Conservation (phyloP, 2,329 filamentous ascomycete genomes). For the Aureobasidium sp. region DNA sequence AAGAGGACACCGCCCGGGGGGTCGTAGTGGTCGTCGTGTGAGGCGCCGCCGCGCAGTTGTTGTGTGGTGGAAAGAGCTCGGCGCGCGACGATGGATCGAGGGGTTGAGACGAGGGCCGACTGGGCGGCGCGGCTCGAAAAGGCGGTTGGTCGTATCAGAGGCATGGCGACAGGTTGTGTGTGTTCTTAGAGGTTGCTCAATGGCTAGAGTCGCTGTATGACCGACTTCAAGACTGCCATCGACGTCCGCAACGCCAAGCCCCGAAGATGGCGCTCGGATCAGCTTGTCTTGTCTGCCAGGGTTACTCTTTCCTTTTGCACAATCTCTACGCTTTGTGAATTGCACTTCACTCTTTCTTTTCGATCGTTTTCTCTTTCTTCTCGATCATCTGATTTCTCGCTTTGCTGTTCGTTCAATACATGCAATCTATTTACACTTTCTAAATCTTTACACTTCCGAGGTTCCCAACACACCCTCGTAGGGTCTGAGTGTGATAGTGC, state of each 20-base stretch:
- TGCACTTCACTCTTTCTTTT: no score
- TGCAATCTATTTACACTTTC: not conserved
- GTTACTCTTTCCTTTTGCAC: not conserved
- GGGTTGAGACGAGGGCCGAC: not conserved
- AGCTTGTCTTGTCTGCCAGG: not conserved
- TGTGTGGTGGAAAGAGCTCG: slow-evolving; percentile 25
- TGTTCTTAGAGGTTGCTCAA: not conserved
- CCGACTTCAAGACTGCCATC: not conserved
- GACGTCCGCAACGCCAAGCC: no score
- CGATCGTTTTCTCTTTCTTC: no score
- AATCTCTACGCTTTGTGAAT: no score
- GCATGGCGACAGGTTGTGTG: not conserved
- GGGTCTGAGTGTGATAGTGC: slow-evolving; percentile 22
- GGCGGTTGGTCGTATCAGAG: slow-evolving; percentile 5
- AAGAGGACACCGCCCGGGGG: slow-evolving; percentile 87
- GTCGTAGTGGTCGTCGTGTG: slow-evolving; percentile 75
- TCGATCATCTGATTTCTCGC: no score
- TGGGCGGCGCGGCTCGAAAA: slow-evolving; percentile 6
- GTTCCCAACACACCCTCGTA: slow-evolving; percentile 27
- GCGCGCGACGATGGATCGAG: not conserved
- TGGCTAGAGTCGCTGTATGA: not conserved
- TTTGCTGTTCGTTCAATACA: not conserved
- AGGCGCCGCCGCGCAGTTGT: slow-evolving; percentile 36
- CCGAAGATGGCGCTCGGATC: not conserved
- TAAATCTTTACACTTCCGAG: not conserved